A percentile compares a stretch with the other conserved stretches of the same genome.
These are phyloP conservation scores for Ganoderma sinense DNA, from an alignment of 1,284 basidiomycete species.

Conservation along the genomic window DNA sequence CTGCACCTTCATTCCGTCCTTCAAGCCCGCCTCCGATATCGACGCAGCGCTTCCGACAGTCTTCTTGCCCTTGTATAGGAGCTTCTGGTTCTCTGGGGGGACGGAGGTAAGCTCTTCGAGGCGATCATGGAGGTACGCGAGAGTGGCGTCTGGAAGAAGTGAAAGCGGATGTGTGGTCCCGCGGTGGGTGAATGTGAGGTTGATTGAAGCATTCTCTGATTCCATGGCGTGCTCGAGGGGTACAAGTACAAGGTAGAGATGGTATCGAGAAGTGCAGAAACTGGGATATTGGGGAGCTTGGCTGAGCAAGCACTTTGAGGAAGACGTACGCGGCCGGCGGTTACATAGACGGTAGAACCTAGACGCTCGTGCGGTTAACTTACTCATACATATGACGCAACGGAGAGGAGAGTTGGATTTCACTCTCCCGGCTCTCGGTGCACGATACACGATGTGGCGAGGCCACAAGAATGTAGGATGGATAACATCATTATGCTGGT, in stretches of 20 bases:
- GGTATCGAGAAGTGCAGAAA: neutral
- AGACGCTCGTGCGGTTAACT: neutral
- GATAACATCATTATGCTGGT: neutral
- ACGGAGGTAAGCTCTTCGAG: conserved; percentile 71
- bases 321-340: neutral
- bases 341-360: neutral
- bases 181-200: conserved; percentile 51
- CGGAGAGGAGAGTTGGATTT: too few species aligned
- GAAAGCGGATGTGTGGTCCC: conserved; percentile 54
- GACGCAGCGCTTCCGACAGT: conserved; percentile 44
- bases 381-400: too few species aligned
- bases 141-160: conserved; percentile 52
- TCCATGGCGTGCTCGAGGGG: conserved; percentile 13
- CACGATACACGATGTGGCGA: neutral
- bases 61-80: conserved; percentile 77
- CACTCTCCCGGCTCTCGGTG: too few species aligned
- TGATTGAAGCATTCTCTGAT: conserved; percentile 15
- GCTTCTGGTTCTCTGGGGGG: conserved; percentile 69
- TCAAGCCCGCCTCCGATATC: conserved; percentile 61
- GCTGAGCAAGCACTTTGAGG: neutral
- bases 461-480: neutral
- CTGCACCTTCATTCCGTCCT: conserved; percentile 68
- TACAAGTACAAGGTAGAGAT: neutral
- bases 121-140: conserved; percentile 54
- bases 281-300: neutral